Evolutionary conservation across 192 early-diverging fungal species (phyloP).

Genomic region (Kickxella alabastrina): DNA sequence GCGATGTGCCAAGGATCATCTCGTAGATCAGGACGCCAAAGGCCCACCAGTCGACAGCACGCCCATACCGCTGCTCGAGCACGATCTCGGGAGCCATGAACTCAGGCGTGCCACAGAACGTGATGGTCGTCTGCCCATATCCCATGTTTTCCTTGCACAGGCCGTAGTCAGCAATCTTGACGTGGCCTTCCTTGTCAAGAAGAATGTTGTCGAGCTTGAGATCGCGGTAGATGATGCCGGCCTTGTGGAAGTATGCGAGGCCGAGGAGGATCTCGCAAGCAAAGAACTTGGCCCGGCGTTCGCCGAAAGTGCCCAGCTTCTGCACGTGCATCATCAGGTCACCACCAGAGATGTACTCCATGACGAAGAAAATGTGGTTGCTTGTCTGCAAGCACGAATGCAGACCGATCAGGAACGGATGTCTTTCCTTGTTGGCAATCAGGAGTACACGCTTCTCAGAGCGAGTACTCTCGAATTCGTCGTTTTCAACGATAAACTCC

Average conservation of each 20-base stretch:
- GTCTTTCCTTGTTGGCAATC: conserved; percentile 83
- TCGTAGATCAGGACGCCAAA: conserved; percentile 83
- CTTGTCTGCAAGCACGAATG: conserved; percentile 97
- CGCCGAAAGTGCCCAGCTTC: conserved; percentile 80
- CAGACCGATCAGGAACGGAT: conserved; percentile 94
- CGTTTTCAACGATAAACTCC: conserved; percentile 96
- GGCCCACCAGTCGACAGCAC: conserved; percentile 99
- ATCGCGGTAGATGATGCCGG: conserved; percentile 94
- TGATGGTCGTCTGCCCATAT: conserved; percentile 81
- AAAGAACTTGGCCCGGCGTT: conserved; percentile 92
- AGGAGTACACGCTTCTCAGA: conserved; percentile 94
- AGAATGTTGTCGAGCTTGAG: conserved; percentile 97
- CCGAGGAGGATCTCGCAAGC: conserved; percentile 93
- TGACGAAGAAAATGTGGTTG: conserved; percentile 94
- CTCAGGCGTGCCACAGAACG: conserved; percentile 98
- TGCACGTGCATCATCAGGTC: conserved; percentile 99
- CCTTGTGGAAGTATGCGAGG: conserved; percentile 92
- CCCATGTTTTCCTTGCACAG: conserved; percentile 97
- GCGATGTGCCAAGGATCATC: conserved; percentile 89
- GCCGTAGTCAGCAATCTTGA: conserved; percentile 98
- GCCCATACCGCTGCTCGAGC: conserved; percentile 88
- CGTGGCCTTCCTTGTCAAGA: conserved; percentile 85
- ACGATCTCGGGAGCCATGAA: conserved; percentile 99
- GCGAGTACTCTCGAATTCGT: conserved; percentile 90
- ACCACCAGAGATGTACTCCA: conserved; percentile 96